Evolutionary conservation across 2,329 filamentous ascomycete species (phyloP).

Genomic region (Colletotrichum endophyticum): DNA sequence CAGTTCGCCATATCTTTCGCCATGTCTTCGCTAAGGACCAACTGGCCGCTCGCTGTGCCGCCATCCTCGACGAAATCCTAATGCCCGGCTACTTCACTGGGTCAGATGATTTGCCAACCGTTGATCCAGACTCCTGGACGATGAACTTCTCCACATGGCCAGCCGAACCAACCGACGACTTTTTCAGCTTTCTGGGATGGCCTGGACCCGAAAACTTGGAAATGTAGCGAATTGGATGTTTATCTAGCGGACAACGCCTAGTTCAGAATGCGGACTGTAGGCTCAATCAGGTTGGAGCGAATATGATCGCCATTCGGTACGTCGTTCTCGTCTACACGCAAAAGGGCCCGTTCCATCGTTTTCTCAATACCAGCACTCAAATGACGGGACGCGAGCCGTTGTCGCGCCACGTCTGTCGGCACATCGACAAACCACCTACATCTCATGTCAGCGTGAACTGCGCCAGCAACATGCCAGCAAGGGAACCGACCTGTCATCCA

Average conservation of each 20-base stretch:
- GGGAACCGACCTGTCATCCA: slow-evolving; percentile 42
- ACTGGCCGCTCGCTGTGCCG: slow-evolving; percentile 30
- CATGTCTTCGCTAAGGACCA: slow-evolving; percentile 26
- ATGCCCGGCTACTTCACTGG: slow-evolving; percentile 8
- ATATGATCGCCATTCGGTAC: slow-evolving; percentile 31
- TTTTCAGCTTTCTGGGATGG: slow-evolving; percentile 27
- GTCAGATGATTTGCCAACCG: slow-evolving; percentile 7
- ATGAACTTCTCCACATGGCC: slow-evolving; percentile 31
- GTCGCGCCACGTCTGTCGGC: slow-evolving; percentile 23
- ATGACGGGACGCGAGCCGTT: slow-evolving; percentile 28
- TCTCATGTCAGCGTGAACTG: not conserved
- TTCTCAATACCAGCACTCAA: slow-evolving; percentile 30
- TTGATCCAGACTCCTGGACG: slow-evolving; percentile 24
- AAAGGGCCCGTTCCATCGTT: slow-evolving; percentile 24
- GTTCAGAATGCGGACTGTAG: slow-evolving; percentile 28
- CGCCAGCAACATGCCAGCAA: not conserved
- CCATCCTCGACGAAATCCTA: slow-evolving; percentile 30
- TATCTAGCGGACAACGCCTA: not conserved
- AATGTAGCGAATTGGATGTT: not conserved
- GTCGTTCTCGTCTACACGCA: slow-evolving; percentile 30
- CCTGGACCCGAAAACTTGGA: slow-evolving; percentile 2
- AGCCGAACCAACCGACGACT: slow-evolving; percentile 19
- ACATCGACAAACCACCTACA: slow-evolving; percentile 34
- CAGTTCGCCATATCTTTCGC: slow-evolving; percentile 27
- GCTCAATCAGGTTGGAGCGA: slow-evolving; percentile 25